Evolutionary conservation across 192 early-diverging fungal species (phyloP).

Genomic region (Backusella tuberculispora): DNA sequence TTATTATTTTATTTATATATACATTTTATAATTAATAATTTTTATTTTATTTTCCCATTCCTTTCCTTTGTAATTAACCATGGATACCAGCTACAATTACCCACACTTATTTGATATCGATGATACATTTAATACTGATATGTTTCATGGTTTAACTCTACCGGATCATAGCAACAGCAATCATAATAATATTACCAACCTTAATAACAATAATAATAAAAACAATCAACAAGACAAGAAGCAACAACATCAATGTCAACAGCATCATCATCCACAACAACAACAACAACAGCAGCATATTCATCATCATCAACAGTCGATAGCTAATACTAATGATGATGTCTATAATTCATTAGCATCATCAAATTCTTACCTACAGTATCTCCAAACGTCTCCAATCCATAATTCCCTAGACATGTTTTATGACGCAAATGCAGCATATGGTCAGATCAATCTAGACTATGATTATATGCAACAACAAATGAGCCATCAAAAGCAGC

Average conservation of each 20-base stretch:
- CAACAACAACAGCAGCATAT: background rate
- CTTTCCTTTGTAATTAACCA: constrained; percentile 17
- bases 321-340: background rate
- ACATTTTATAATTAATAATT: background rate
- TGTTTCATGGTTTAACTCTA: constrained; percentile 17
- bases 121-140: constrained; percentile 11
- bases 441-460: constrained; percentile 10
- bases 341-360: constrained; percentile 19
- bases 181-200: background rate
- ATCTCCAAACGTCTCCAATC: background rate
- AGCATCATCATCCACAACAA: constrained; percentile 3
- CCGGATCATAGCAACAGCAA: background rate
- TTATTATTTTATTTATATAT: constrained; percentile 2
- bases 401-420: constrained; percentile 9
- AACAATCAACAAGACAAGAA: background rate
- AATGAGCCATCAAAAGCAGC: constrained; percentile 3
- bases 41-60: constrained; percentile 5
- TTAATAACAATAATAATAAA: background rate
- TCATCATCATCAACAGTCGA: background rate
- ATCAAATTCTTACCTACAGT: constrained; percentile 9
- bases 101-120: constrained; percentile 27
- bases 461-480: constrained; percentile 13
- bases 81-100: constrained; percentile 21
- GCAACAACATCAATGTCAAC: background rate
- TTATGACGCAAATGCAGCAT: constrained; percentile 1